Conservation (phyloP, 306 rosid species). For the Medicago arabica region DNA sequence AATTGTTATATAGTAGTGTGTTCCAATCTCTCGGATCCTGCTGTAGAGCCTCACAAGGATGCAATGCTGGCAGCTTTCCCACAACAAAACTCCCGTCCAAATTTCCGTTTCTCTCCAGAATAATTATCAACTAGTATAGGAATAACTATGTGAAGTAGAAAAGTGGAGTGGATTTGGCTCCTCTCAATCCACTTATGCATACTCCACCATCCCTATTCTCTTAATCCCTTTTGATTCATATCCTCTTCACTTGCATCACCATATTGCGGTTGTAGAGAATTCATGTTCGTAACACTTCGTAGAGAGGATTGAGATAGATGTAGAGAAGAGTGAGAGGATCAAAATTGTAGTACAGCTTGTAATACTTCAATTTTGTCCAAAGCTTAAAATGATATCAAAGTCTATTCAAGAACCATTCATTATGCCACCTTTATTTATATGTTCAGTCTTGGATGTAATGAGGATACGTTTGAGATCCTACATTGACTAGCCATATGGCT, state of each 20-base stretch:
- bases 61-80: background rate
- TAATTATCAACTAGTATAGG: too few species aligned
- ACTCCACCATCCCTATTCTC: background rate
- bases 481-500: background rate
- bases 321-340: background rate
- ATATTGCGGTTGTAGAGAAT: too few species aligned
- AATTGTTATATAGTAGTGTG: background rate
- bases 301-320: too few species aligned
- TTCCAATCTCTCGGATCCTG: background rate
- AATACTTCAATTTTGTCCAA: background rate
- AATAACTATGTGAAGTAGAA: background rate
- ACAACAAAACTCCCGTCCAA: background rate
- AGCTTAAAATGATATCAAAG: background rate
- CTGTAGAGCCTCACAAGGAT: background rate
- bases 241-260: background rate
- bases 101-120: background rate
- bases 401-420: background rate
- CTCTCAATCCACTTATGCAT: background rate
- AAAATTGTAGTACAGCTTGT: background rate
- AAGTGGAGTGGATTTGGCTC: background rate
- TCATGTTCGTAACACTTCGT: too few species aligned
- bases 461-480: background rate
- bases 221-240: background rate
- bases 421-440: background rate
- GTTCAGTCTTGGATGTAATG: background rate